A percentile compares a stretch with the other conserved stretches of the same genome.
Conservation (phyloP, 2,329 filamentous ascomycete species). For the Dryadomyces sulphureus region DNA sequence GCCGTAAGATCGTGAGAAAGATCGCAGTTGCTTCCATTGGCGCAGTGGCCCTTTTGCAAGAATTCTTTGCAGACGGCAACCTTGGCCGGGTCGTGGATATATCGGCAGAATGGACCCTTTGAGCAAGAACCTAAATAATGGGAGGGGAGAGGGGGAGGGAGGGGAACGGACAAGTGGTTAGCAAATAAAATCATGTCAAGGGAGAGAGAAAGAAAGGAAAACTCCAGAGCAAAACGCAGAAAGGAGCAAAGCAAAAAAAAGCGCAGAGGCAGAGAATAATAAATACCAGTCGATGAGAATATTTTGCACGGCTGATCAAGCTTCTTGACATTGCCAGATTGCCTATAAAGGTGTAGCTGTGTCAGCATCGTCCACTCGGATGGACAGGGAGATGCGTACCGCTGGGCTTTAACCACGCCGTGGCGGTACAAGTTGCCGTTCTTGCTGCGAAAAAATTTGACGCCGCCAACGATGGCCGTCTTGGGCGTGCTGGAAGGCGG, state of each 20-base stretch:
- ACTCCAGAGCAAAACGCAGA: neutral
- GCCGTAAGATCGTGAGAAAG: constrained; percentile 76
- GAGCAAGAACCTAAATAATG: constrained; percentile 59
- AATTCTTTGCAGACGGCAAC: constrained; percentile 85
- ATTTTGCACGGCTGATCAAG: constrained; percentile 58
- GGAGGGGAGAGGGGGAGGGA: neutral
- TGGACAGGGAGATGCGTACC: constrained; percentile 36
- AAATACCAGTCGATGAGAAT: constrained; percentile 55
- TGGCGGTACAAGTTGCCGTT: constrained; percentile 74
- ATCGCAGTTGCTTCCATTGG: constrained; percentile 66
- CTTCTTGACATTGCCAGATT: constrained; percentile 46
- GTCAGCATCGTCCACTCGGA: constrained; percentile 20
- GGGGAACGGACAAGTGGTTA: constrained; percentile 22
- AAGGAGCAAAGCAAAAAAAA: neutral
- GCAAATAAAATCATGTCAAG: constrained; percentile 1
- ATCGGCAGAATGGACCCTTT: constrained; percentile 67
- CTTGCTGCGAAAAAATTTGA: constrained; percentile 74
- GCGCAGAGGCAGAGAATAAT: constrained; percentile 16
- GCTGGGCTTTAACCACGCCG: constrained; percentile 59
- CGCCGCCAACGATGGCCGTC: constrained; percentile 54
- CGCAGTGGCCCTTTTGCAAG: constrained; percentile 65
- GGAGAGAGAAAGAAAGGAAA: constrained; percentile 2
- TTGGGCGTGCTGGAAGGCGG: constrained; percentile 59
- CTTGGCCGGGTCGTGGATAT: constrained; percentile 70
- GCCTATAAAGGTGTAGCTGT: constrained; percentile 22